Evolutionary conservation across 768 basidiomycete species (phyloP).

Genomic region (Pholiota microspora): DNA sequence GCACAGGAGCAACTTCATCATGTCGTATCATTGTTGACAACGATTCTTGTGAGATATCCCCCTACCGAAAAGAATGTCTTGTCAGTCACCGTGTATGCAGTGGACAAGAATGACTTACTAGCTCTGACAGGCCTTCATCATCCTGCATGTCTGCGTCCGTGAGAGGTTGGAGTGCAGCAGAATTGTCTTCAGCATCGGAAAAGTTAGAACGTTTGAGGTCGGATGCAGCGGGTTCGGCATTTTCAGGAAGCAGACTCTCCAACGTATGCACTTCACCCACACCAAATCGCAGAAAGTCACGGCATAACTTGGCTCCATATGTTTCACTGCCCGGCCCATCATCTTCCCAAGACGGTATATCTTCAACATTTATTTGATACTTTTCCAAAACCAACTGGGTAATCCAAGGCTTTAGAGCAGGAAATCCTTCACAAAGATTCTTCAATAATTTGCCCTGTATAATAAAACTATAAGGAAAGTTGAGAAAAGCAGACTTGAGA

Average conservation of each 20-base stretch:
- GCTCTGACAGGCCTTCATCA: conserved; percentile 6
- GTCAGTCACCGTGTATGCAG: not conserved
- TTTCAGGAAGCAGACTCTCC: conserved; percentile 22
- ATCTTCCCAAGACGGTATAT: conserved; percentile 55
- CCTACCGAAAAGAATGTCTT: conserved; percentile 35
- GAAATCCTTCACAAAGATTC: conserved; percentile 49
- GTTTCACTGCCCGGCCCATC: conserved; percentile 41
- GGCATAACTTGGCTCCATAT: conserved; percentile 54
- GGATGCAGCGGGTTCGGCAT: conserved; percentile 2
- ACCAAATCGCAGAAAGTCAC: conserved; percentile 42
- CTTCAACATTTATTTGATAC: conserved; percentile 51
- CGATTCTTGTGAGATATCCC: conserved; percentile 70
- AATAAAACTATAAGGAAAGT: not conserved
- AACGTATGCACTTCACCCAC: conserved; percentile 25
- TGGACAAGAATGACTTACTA: conserved; percentile 15
- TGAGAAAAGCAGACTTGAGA: not conserved
- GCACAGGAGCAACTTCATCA: conserved; percentile 62
- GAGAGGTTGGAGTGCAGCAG: not conserved
- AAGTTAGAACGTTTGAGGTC: not conserved
- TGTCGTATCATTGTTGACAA: conserved; percentile 71
- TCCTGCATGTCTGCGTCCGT: conserved; percentile 4
- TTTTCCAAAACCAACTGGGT: conserved; percentile 44
- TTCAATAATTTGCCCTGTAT: conserved; percentile 64
- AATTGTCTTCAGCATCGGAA: not conserved
- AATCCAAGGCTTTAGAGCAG: conserved; percentile 40